phyloP scores from a whole-genome alignment of 768 basidiomycete genomes.

The Kockovaella imperatae region DNA sequence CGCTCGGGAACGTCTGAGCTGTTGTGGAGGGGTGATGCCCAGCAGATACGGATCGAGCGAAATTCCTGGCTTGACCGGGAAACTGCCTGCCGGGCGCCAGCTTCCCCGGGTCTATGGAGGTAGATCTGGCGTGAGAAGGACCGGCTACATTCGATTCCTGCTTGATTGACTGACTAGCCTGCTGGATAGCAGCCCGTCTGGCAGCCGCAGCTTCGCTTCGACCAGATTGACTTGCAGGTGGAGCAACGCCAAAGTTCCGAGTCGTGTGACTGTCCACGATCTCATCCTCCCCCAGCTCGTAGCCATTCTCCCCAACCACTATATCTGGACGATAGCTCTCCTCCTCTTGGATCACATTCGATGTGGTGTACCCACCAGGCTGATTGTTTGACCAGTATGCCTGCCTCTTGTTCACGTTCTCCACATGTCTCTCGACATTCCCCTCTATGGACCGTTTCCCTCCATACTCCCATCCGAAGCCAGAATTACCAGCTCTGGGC shows the following conservation, averaged over 20 bases:
- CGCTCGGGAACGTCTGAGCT: not conserved
- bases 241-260: not conserved
- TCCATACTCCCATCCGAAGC: slow-evolving; percentile 33
- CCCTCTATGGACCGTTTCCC: slow-evolving; percentile 28
- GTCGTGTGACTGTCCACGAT: slow-evolving; percentile 14
- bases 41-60: slow-evolving; percentile 26
- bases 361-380: not conserved
- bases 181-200: slow-evolving; percentile 14
- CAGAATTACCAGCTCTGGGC: slow-evolving; percentile 15
- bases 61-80: slow-evolving; percentile 6
- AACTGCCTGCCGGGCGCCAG: too few relatives aligned
- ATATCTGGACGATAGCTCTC: slow-evolving; percentile 15
- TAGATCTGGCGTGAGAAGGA: too few relatives aligned
- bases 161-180: not conserved
- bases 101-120: not conserved
- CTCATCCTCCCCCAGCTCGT: slow-evolving; percentile 6
- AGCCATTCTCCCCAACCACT: slow-evolving; percentile 10
- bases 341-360: not conserved
- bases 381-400: slow-evolving; percentile 15
- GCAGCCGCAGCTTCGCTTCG: slow-evolving; percentile 9
- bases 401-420: slow-evolving; percentile 14
- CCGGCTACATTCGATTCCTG: not conserved
- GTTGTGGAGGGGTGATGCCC: slow-evolving; percentile 18
- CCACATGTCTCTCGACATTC: slow-evolving; percentile 23
- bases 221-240: not conserved